These are phyloP conservation scores for Acanthamoeba lenticulata DNA, from an alignment of 208 protist species.

Conservation along the genomic window DNA sequence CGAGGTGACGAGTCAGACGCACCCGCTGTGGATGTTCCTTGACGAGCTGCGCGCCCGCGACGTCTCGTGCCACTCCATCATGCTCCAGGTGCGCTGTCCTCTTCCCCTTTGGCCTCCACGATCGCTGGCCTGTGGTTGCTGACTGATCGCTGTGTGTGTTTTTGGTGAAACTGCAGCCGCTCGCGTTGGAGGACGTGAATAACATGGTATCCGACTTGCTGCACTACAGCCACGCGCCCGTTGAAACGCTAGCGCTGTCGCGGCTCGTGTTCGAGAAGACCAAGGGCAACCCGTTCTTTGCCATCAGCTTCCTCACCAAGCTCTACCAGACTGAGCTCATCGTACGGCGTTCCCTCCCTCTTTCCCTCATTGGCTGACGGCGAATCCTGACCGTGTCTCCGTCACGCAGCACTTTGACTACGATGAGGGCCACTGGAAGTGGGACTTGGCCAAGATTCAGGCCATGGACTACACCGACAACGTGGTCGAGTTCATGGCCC, in stretches of 20 bases:
- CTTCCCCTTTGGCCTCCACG: too few relatives aligned
- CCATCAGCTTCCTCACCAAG: constrained; percentile 10
- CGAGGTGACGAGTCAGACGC: not conserved
- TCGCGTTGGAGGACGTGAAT: not conserved
- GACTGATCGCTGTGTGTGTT: too few relatives aligned
- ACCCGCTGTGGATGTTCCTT: constrained; percentile 2
- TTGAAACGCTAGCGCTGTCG: not conserved
- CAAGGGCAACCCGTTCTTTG: constrained; percentile 26
- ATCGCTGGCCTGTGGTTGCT: too few relatives aligned
- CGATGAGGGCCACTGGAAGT: not conserved
- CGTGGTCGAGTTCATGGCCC: constrained; percentile 37
- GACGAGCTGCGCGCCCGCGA: not conserved
- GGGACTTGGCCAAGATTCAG: constrained; percentile 18
- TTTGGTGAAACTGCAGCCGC: too few relatives aligned
- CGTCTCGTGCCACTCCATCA: not conserved
- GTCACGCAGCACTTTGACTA: not conserved
- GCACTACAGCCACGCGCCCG: not conserved
- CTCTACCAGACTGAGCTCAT: not conserved
- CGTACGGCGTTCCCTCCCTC: not conserved
- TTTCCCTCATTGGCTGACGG: too few relatives aligned
- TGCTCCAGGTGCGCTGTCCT: not conserved
- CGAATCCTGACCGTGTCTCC: not conserved
- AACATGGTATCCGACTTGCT: not conserved
- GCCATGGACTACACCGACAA: constrained; percentile 16
- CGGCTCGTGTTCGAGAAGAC: not conserved